These are phyloP conservation scores for Trichophyton benhamiae DNA, from an alignment of 2,329 filamentous ascomycete species.

Conservation along the genomic window DNA sequence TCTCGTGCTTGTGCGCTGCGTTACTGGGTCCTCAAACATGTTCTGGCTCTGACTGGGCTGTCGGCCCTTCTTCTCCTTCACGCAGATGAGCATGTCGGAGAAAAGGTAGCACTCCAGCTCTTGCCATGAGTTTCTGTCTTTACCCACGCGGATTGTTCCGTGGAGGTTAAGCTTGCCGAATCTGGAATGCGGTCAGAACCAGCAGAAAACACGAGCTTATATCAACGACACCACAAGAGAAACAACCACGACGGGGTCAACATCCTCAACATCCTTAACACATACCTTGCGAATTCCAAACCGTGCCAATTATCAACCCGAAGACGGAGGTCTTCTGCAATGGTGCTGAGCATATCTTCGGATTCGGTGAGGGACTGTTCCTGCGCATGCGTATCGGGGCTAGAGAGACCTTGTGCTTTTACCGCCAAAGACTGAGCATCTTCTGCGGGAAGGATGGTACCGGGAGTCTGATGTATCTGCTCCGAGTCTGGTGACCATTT, in stretches of 20 bases:
- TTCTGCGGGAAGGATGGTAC: conserved; percentile 36
- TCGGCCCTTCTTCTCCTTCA: conserved; percentile 82
- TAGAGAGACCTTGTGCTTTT: conserved; percentile 19
- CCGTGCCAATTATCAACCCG: conserved; percentile 99
- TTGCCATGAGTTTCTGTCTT: conserved; percentile 94
- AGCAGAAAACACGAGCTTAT: neutral
- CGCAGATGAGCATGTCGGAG: conserved; percentile 97
- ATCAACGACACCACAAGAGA: conserved; percentile 1
- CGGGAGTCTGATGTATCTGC: conserved; percentile 50
- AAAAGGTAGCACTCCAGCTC: conserved; percentile 96
- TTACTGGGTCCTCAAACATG: conserved; percentile 51
- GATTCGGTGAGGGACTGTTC: conserved; percentile 56
- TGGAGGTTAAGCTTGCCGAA: conserved; percentile 89
- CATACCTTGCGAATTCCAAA: conserved; percentile 70
- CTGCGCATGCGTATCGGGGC: conserved; percentile 14
- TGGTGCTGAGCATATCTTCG: conserved; percentile 63
- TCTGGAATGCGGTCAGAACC: conserved; percentile 29
- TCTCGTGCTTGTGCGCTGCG: conserved; percentile 53
- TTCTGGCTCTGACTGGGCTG: conserved; percentile 34
- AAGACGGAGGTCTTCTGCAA: conserved; percentile 69
- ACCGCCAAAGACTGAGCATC: conserved; percentile 42
- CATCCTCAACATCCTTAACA: neutral
- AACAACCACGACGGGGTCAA: neutral
- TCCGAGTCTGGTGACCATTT: conserved; percentile 83
- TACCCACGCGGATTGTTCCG: conserved; percentile 82